Percentiles rank a stretch among this genome's conserved stretches.
Conservation (phyloP, 2,329 filamentous ascomycete species). For the Coleophoma eucalyptorum region DNA sequence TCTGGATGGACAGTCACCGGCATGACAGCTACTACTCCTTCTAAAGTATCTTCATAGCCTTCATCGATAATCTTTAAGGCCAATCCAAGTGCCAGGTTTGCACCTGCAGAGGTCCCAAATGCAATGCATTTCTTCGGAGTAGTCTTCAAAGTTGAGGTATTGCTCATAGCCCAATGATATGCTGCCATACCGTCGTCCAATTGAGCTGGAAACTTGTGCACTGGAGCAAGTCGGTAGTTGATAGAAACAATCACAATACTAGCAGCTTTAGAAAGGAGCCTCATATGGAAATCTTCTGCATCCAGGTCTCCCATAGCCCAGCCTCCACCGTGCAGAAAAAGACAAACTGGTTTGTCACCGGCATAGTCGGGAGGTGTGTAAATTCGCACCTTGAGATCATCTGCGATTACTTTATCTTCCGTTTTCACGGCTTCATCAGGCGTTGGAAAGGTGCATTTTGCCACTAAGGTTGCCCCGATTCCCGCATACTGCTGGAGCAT, state of each 20-base stretch:
- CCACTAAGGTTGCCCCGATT: conserved; percentile 2
- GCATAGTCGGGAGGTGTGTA: conserved; percentile 28
- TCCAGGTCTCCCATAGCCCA: conserved; percentile 33
- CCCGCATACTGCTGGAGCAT: neutral
- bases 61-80: conserved; percentile 34
- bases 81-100: conserved; percentile 29
- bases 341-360: conserved; percentile 26
- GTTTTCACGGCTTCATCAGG: conserved; percentile 27
- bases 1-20: conserved; percentile 32
- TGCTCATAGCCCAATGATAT: conserved; percentile 28
- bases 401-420: conserved; percentile 23
- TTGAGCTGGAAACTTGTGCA: conserved; percentile 28
- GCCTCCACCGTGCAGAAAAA: conserved; percentile 32
- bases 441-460: conserved; percentile 16
- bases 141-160: conserved; percentile 5
- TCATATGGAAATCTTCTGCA: conserved; percentile 25
- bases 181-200: conserved; percentile 29
- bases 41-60: conserved; percentile 26
- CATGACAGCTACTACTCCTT: conserved; percentile 32
- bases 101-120: conserved; percentile 34
- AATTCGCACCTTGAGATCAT: conserved; percentile 27
- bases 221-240: conserved; percentile 30
- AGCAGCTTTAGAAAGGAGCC: conserved; percentile 22
- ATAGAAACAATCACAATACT: conserved; percentile 29
- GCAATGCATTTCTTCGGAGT: conserved; percentile 23